A percentile compares a stretch with the other conserved stretches of the same genome.
Evolutionary conservation across 768 basidiomycete genomes (phyloP).

Genomic region (Calvatia gigantea): DNA sequence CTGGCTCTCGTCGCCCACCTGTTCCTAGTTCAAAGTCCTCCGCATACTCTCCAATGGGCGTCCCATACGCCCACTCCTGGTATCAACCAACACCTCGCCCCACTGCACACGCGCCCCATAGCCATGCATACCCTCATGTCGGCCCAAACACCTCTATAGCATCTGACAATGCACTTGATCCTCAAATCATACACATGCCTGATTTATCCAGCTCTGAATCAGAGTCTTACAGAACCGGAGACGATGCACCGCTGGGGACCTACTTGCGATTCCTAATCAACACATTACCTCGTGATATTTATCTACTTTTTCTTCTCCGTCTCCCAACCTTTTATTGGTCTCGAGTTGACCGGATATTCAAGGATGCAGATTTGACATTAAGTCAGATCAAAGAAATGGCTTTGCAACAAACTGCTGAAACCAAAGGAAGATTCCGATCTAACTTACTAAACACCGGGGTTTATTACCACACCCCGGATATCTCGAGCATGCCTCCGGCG

Average conservation of each 20-base stretch:
- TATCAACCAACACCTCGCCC: too few relatives aligned
- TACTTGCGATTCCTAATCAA: neutral
- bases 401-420: constrained; percentile 21
- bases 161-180: too few relatives aligned
- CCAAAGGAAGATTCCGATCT: constrained; percentile 1
- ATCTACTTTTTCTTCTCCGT: constrained; percentile 41
- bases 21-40: too few relatives aligned
- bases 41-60: too few relatives aligned
- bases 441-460: constrained; percentile 3
- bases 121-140: too few relatives aligned
- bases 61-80: too few relatives aligned
- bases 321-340: constrained; percentile 64
- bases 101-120: too few relatives aligned
- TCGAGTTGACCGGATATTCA: constrained; percentile 60
- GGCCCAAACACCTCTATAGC: too few relatives aligned
- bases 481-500: constrained; percentile 12
- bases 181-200: too few relatives aligned
- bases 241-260: neutral
- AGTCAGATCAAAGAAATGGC: constrained; percentile 50
- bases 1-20: too few relatives aligned
- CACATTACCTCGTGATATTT: constrained; percentile 25
- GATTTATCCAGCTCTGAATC: too few relatives aligned
- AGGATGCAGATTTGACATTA: constrained; percentile 57
- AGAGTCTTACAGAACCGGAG: too few relatives aligned
- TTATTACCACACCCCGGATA: constrained; percentile 5